A percentile compares a stretch with the other conserved stretches of the same genome.
Evolutionary conservation across 345 rosid genomes (phyloP).

Genomic region (Isatis tinctoria): DNA sequence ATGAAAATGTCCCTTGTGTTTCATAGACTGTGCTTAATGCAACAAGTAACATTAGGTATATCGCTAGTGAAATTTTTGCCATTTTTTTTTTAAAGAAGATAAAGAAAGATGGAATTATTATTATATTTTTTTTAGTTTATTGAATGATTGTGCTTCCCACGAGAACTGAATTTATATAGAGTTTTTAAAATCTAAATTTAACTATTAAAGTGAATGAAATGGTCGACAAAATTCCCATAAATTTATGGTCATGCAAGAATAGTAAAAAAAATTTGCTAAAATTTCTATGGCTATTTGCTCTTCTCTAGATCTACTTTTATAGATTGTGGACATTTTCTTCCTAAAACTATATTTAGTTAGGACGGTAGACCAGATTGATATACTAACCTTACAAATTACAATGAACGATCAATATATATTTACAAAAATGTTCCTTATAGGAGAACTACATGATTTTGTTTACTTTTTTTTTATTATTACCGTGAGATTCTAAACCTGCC

Average conservation of each 20-base stretch:
- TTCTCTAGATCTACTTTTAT: background rate
- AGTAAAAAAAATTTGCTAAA: background rate
- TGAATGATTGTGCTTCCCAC: background rate
- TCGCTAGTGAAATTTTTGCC: background rate
- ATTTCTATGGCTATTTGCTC: background rate
- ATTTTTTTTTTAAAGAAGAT: background rate
- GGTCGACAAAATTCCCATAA: background rate
- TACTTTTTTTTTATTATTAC: no score
- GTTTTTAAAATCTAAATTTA: background rate
- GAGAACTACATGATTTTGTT: no score
- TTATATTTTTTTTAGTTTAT: background rate
- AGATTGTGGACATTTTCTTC: background rate
- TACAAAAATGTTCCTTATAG: no score
- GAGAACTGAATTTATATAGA: background rate
- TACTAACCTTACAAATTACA: no score
- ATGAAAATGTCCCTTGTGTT: conserved; percentile 15
- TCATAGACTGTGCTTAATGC: conserved; percentile 6
- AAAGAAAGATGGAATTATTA: no score
- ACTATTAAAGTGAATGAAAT: background rate
- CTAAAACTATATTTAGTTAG: background rate
- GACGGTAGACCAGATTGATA: no score
- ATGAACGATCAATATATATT: no score
- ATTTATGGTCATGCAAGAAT: background rate
- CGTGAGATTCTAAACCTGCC: no score
- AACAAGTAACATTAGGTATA: conserved; percentile 9